Percentiles rank a stretch among this genome's conserved stretches.
Evolutionary conservation across 768 basidiomycete genomes (phyloP).

Genomic region (Termitomyces sp.): DNA sequence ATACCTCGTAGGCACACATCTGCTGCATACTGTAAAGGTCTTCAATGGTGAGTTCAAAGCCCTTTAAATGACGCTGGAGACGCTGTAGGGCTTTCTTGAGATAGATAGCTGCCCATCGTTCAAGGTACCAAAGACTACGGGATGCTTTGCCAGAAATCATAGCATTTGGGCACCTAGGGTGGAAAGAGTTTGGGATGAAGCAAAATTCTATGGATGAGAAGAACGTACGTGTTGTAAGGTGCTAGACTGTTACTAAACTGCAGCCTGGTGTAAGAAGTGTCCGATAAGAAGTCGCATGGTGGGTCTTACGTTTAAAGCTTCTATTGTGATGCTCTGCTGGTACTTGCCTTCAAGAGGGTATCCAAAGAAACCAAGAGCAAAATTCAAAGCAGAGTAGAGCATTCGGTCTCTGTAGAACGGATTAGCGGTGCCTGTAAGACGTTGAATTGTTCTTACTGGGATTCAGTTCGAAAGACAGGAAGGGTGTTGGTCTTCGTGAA

Average conservation of each 20-base stretch:
- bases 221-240: conserved; percentile 69
- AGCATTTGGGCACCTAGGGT: conserved; percentile 61
- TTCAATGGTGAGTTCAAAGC: conserved; percentile 54
- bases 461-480: conserved; percentile 77
- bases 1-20: too few relatives aligned
- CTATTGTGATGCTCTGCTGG: conserved; percentile 73
- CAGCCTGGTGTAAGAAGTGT: background rate
- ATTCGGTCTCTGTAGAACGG: conserved; percentile 53
- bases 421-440: background rate
- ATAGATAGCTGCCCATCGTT: conserved; percentile 67
- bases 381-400: conserved; percentile 59
- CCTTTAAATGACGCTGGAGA: conserved; percentile 51
- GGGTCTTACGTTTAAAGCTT: conserved; percentile 33
- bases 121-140: conserved; percentile 51
- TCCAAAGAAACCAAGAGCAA: conserved; percentile 74
- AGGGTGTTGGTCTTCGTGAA: conserved; percentile 55
- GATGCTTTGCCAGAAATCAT: conserved; percentile 16
- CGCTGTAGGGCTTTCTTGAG: conserved; percentile 62
- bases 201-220: background rate
- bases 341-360: conserved; percentile 69
- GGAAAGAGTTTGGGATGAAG: background rate
- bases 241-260: conserved; percentile 83
- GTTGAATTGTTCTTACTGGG: conserved; percentile 35
- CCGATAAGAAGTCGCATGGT: conserved; percentile 27
- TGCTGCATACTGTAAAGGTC: too few relatives aligned